Percentiles rank a stretch among this genome's conserved stretches.
Evolutionary conservation across 768 basidiomycete genomes (phyloP).

Genomic region (Crepidotus variabilis): DNA sequence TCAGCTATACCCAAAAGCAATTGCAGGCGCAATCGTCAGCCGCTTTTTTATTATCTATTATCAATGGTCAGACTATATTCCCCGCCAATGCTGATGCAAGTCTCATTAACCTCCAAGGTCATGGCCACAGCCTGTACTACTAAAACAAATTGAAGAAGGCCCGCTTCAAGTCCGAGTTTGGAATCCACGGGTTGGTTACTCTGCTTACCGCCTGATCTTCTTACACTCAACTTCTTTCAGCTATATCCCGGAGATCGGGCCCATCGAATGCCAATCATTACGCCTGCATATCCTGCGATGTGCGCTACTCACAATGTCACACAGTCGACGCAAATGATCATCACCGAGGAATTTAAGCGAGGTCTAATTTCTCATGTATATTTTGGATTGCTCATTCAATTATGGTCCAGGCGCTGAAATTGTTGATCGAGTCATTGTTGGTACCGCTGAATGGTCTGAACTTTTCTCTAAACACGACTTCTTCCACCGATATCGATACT

Average conservation of each 20-base stretch:
- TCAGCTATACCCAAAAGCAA: slow-evolving; percentile 94
- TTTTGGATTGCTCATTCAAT: slow-evolving; percentile 8
- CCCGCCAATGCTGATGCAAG: not conserved
- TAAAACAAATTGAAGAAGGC: slow-evolving; percentile 96
- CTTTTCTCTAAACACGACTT: slow-evolving; percentile 96
- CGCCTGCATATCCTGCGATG: slow-evolving; percentile 98
- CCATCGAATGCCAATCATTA: slow-evolving; percentile 99
- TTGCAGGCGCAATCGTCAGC: slow-evolving; percentile 93
- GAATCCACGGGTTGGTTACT: slow-evolving; percentile 80
- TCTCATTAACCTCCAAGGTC: slow-evolving; percentile 48
- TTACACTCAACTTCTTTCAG: slow-evolving; percentile 31
- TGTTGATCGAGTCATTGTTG: slow-evolving; percentile 87
- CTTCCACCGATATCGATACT: slow-evolving; percentile 95
- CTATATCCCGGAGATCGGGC: slow-evolving; percentile 87
- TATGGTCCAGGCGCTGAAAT: slow-evolving; percentile 75
- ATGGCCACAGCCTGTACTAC: slow-evolving; percentile 97
- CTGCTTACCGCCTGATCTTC: not conserved
- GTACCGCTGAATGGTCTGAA: slow-evolving; percentile 83
- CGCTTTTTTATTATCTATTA: slow-evolving; percentile 98
- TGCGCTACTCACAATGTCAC: slow-evolving; percentile 99
- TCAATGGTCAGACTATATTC: slow-evolving; percentile 66
- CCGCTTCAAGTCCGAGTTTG: slow-evolving; percentile 92
- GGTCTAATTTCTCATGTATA: slow-evolving; percentile 38
- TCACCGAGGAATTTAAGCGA: slow-evolving; percentile 93
- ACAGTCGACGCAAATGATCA: slow-evolving; percentile 91